Evolutionary conservation across 805 yeast genomes (phyloP), one percentile per base, ranked within the genome.

Genomic region (Starmerella riodocensis): DNA sequence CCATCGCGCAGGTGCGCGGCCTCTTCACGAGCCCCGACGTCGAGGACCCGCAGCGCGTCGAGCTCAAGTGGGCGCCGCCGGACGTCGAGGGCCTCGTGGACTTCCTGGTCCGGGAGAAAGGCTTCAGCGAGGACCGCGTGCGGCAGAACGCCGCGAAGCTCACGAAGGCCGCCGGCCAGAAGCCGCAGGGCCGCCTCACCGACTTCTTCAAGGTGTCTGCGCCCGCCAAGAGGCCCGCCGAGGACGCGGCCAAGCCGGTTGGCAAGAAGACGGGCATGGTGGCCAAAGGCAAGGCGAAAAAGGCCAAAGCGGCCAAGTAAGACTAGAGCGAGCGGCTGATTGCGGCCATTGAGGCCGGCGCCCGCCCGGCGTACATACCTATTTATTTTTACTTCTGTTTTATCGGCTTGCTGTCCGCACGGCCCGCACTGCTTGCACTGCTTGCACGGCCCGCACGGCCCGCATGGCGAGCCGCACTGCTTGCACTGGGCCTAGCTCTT

Each of bases 121-220:
- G 94, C 0, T 91, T 91, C 60, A 79, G 77, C 47, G 98, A 91
- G 55, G 96, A 88, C 36, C 70, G 98, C 56, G 83, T 91, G 14
- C 74, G 76, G 50, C 71, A 78, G 42, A 98, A 96, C 28, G 86
- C 86, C 5, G 82, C 74, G 29, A 78, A 88, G 58, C 68, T 91
- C 51, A 72, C 74, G 49, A 91, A 91, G 58, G 91, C 84, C 6
- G 65, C 82, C 46, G 83, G 83, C 53, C 67, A 79, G 2, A 88
- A 93, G 2, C 79, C 81, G 2, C 98, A 91, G 57, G 95, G 91
- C 6, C 71, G 97, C 50, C 61, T 88, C 21, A 96, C 91, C 55
- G 93, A 94, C 1, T 91, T 91, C 55, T 91, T 91, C 63, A 74
- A 75, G 52, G 83, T 76, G 9, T 31, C 43, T 2, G 27, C 32